Conservation (phyloP, 345 rosid genomes). For the Acer campestre region DNA sequence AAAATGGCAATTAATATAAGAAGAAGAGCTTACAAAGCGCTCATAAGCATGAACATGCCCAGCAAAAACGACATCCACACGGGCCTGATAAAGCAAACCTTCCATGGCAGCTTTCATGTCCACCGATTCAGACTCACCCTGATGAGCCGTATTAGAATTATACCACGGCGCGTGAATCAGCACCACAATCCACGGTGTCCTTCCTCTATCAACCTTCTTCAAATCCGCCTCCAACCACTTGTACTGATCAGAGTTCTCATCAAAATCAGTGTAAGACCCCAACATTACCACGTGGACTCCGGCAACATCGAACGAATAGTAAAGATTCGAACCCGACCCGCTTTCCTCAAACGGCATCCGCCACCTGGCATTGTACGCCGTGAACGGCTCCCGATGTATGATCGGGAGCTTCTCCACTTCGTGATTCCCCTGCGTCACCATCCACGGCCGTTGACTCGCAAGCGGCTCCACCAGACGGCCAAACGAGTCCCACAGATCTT, state of each 20-base stretch:
- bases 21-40: slow-evolving; percentile 68
- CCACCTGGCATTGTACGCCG: slow-evolving; percentile 77
- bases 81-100: slow-evolving; percentile 57
- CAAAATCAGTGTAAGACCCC: slow-evolving; percentile 80
- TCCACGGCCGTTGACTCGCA: slow-evolving; percentile 85
- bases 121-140: slow-evolving; percentile 64
- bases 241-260: slow-evolving; percentile 59
- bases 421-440: slow-evolving; percentile 93
- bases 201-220: slow-evolving; percentile 47
- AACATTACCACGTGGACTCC: slow-evolving; percentile 75
- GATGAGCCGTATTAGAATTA: slow-evolving; percentile 72
- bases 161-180: slow-evolving; percentile 88
- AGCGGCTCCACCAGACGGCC: slow-evolving; percentile 77
- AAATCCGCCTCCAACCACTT: slow-evolving; percentile 68
- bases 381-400: slow-evolving; percentile 50
- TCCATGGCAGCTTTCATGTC: slow-evolving; percentile 71
- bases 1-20: not conserved
- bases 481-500: slow-evolving; percentile 70
- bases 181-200: slow-evolving; percentile 74
- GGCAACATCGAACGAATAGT: slow-evolving; percentile 71
- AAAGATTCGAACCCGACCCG: slow-evolving; percentile 68
- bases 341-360: slow-evolving; percentile 72
- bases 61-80: slow-evolving; percentile 72
- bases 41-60: slow-evolving; percentile 95
- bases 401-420: slow-evolving; percentile 58